Evolutionary conservation across 2,329 filamentous ascomycete genomes (phyloP).

Genomic region (Colletotrichum graminicola): DNA sequence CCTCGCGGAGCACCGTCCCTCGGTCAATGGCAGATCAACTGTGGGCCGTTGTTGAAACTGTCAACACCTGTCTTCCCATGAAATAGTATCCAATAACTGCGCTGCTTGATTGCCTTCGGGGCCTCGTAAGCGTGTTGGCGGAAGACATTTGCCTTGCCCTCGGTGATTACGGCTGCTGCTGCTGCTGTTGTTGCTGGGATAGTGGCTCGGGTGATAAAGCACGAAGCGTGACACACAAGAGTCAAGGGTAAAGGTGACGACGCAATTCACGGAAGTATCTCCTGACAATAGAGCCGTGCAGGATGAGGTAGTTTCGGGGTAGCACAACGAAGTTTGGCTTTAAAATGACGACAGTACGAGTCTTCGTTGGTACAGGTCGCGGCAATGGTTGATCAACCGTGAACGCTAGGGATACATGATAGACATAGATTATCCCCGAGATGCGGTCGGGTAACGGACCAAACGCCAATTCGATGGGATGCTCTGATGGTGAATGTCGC

Average conservation of each 20-base stretch:
- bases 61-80: slow-evolving; percentile 8
- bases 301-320: slow-evolving; percentile 16
- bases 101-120: neutral
- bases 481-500: neutral
- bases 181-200: neutral
- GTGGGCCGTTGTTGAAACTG: slow-evolving; percentile 6
- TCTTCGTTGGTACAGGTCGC: neutral
- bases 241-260: slow-evolving; percentile 24
- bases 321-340: slow-evolving; percentile 25
- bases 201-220: slow-evolving; percentile 2
- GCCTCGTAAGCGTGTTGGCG: neutral
- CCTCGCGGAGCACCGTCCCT: slow-evolving; percentile 26
- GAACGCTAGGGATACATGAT: slow-evolving; percentile 10
- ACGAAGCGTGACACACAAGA: neutral
- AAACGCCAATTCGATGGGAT: slow-evolving; percentile 17
- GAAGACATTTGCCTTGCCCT: slow-evolving; percentile 5
- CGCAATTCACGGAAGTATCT: slow-evolving; percentile 20
- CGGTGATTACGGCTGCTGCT: neutral
- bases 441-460: slow-evolving; percentile 21
- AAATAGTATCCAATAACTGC: neutral
- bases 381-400: slow-evolving; percentile 15
- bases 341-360: slow-evolving; percentile 17
- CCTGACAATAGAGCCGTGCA: slow-evolving; percentile 24
- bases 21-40: slow-evolving; percentile 24
- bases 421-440: slow-evolving; percentile 23